phyloP scores from a whole-genome alignment of 768 basidiomycete species.

The Rhodotorula taiwanensis region DNA sequence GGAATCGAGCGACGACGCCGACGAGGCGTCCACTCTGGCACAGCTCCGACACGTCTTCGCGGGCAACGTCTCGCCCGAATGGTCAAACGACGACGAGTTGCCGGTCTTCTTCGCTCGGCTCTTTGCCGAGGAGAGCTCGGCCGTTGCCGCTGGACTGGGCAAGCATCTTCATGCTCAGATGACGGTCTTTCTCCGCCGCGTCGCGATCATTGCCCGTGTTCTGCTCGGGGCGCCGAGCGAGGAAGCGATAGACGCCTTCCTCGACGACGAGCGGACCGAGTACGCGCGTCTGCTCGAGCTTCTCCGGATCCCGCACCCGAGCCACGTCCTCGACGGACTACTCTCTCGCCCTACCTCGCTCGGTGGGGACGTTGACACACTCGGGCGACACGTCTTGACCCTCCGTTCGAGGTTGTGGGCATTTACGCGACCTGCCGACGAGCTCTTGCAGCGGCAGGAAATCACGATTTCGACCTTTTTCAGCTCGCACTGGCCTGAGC shows the following conservation, averaged over 20 bases:
- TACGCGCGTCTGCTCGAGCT: constrained; percentile 67
- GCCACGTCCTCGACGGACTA: constrained; percentile 9
- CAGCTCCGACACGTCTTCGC: neutral
- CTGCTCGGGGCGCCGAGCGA: constrained; percentile 59
- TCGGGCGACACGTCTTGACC: neutral
- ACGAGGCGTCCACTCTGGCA: constrained; percentile 50
- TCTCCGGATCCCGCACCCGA: constrained; percentile 55
- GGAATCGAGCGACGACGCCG: constrained; percentile 22
- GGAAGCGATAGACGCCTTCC: constrained; percentile 47
- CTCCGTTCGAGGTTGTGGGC: neutral
- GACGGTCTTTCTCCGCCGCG: constrained; percentile 81
- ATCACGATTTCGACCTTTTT: constrained; percentile 52
- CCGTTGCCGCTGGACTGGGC: constrained; percentile 43
- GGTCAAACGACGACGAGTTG: constrained; percentile 51
- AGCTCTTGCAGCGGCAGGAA: neutral
- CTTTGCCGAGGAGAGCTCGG: neutral
- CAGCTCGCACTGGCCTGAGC: constrained; percentile 5
- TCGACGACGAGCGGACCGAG: constrained; percentile 55
- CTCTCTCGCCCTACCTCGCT: neutral
- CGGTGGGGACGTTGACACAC: neutral
- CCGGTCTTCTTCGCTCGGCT: constrained; percentile 33
- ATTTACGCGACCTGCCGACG: neutral
- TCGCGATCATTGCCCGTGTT: constrained; percentile 71
- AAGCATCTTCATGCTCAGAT: constrained; percentile 80
- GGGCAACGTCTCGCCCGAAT: no score